phyloP scores from a whole-genome alignment of 2,329 filamentous ascomycete genomes.

The Paraphoma sp. region DNA sequence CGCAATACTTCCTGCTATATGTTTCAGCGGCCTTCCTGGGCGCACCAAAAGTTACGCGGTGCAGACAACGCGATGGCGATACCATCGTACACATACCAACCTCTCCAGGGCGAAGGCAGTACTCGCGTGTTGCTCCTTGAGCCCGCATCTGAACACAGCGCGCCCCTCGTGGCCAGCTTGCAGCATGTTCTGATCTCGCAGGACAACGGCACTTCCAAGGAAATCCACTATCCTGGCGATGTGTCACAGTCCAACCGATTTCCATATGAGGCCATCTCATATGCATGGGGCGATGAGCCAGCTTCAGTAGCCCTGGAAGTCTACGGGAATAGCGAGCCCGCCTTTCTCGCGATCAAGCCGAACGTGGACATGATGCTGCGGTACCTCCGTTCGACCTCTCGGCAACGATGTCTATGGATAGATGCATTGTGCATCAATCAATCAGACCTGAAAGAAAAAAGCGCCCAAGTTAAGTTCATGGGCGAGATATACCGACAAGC shows the following conservation, averaged over 20 bases:
- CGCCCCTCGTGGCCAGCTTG: background rate
- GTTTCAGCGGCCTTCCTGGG: background rate
- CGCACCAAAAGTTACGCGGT: background rate
- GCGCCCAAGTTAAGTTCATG: conserved; percentile 1
- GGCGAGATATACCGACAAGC: conserved; percentile 2
- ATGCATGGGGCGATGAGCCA: conserved; percentile 1
- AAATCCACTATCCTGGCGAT: background rate
- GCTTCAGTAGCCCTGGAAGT: background rate
- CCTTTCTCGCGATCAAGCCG: background rate
- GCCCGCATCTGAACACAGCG: background rate
- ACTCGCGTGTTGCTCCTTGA: conserved; percentile 1
- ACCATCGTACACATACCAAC: background rate
- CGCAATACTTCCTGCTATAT: background rate
- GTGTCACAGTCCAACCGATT: background rate
- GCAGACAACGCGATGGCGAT: background rate
- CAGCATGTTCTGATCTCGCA: background rate
- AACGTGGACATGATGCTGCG: conserved; percentile 4
- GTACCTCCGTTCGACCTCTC: background rate
- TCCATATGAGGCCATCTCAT: conserved; percentile 3
- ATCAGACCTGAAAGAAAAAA: background rate
- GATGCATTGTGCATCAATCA: conserved; percentile 6
- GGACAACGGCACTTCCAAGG: background rate
- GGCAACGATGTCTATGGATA: conserved; percentile 2
- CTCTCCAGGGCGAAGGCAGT: background rate
- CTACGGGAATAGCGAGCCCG: background rate